Percentiles rank a stretch among this genome's conserved stretches.
Conservation (phyloP, 1,284 basidiomycete genomes). For the Ceratorhiza oryzae-sativae region DNA sequence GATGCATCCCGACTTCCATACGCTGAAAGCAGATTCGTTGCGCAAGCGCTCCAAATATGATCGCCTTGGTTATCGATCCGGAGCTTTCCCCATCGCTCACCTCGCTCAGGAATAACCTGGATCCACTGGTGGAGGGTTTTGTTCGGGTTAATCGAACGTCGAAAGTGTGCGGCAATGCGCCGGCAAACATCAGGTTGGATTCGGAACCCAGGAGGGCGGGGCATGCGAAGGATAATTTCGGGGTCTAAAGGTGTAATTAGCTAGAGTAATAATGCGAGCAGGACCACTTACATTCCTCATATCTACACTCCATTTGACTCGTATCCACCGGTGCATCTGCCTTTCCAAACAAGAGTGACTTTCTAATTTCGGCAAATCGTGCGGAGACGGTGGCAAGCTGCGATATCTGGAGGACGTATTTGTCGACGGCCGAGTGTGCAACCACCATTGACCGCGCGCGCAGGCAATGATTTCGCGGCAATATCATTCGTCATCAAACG, state of each 20-base stretch:
- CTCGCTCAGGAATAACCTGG: background rate
- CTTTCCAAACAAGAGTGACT: constrained; percentile 10
- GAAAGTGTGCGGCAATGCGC: constrained; percentile 1
- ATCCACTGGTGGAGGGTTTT: constrained; percentile 11
- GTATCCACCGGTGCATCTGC: background rate
- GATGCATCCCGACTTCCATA: constrained; percentile 10
- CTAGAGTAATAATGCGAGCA: background rate
- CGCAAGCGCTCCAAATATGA: background rate
- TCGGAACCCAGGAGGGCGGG: background rate
- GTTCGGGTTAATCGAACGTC: background rate
- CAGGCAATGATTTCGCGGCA: constrained; percentile 46
- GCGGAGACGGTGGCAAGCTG: background rate
- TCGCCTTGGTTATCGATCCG: constrained; percentile 1
- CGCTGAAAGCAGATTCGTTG: background rate
- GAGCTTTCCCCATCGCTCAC: constrained; percentile 25
- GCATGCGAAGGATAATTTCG: background rate
- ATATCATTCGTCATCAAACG: constrained; percentile 52
- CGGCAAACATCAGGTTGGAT: background rate
- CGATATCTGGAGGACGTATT: background rate
- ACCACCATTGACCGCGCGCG: background rate
- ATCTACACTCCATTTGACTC: constrained; percentile 1
- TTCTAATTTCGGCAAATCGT: background rate
- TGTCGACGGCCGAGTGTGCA: background rate
- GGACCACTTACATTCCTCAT: background rate
- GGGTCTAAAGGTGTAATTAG: background rate